Percentiles rank a stretch among this genome's conserved stretches.
Conservation (phyloP, 768 basidiomycete species). For the Arthromyces matolae region DNA sequence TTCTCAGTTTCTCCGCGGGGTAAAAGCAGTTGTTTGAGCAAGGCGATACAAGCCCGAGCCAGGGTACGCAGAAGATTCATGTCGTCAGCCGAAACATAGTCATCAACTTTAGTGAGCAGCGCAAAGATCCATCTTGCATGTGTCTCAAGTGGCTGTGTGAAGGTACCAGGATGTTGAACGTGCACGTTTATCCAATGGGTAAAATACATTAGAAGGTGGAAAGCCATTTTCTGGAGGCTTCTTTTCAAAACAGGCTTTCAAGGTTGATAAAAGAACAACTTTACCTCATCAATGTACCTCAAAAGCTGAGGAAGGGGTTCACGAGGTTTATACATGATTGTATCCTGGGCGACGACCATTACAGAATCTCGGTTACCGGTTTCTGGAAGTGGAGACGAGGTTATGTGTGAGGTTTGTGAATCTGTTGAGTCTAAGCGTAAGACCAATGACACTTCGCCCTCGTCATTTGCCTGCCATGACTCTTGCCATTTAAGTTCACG, state of each 20-base stretch:
- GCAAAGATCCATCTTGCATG: constrained; percentile 80
- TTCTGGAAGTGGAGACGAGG: constrained; percentile 33
- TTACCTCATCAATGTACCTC: constrained; percentile 64
- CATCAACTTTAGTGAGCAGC: constrained; percentile 66
- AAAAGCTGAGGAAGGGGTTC: constrained; percentile 60
- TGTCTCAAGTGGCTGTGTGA: constrained; percentile 41
- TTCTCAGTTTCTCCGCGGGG: constrained; percentile 10
- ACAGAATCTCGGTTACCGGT: constrained; percentile 3
- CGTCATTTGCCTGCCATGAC: constrained; percentile 33
- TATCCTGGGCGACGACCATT: not conserved
- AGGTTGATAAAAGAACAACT: constrained; percentile 4
- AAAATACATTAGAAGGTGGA: constrained; percentile 83
- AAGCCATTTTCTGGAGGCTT: constrained; percentile 67
- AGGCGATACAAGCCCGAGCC: constrained; percentile 61
- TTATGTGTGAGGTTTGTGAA: constrained; percentile 38
- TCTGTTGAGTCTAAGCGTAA: constrained; percentile 32
- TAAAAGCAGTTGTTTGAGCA: constrained; percentile 38
- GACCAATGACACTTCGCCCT: constrained; percentile 40
- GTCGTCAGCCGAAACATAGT: constrained; percentile 69
- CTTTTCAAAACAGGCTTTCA: too few relatives aligned
- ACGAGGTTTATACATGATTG: constrained; percentile 32
- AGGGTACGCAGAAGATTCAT: constrained; percentile 73
- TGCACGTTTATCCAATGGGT: constrained; percentile 73
- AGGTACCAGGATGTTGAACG: constrained; percentile 40
- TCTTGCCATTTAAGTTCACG: constrained; percentile 19